Evolutionary conservation across 768 basidiomycete genomes (phyloP).

Genomic region (Astraeus odoratus): DNA sequence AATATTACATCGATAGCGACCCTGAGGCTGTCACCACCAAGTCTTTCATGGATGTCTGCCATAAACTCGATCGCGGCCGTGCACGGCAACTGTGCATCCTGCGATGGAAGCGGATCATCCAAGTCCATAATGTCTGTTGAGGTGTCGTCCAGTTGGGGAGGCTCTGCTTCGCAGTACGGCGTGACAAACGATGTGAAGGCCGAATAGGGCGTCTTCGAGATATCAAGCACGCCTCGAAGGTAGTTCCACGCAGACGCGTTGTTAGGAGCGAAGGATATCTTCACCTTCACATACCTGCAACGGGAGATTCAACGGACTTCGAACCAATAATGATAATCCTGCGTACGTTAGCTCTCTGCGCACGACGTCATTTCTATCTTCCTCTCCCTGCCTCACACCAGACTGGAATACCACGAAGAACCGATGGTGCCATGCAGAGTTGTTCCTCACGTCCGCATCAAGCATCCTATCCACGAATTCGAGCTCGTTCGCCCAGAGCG

Average conservation of each 20-base stretch:
- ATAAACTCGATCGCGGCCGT: constrained; percentile 78
- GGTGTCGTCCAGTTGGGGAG: constrained; percentile 17
- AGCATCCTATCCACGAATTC: constrained; percentile 67
- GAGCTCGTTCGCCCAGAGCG: constrained; percentile 71
- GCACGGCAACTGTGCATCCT: constrained; percentile 67
- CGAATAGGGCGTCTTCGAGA: constrained; percentile 51
- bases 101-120: constrained; percentile 64
- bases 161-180: constrained; percentile 47
- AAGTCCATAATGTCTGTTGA: constrained; percentile 55
- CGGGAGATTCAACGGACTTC: not conserved
- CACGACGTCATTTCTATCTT: constrained; percentile 51
- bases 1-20: constrained; percentile 44
- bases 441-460: constrained; percentile 79
- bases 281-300: constrained; percentile 70
- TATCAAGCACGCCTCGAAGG: constrained; percentile 75
- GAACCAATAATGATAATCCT: no score
- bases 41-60: constrained; percentile 65
- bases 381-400: constrained; percentile 54
- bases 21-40: constrained; percentile 40
- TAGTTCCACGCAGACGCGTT: constrained; percentile 98
- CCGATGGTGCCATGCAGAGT: constrained; percentile 96
- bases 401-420: constrained; percentile 80
- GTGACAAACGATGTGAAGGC: constrained; percentile 51
- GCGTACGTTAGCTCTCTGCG: constrained; percentile 74
- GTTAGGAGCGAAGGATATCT: constrained; percentile 82